A percentile compares a stretch with the other conserved stretches of the same genome.
Evolutionary conservation across 345 rosid species (phyloP).

Genomic region (Dovyalis caffra): DNA sequence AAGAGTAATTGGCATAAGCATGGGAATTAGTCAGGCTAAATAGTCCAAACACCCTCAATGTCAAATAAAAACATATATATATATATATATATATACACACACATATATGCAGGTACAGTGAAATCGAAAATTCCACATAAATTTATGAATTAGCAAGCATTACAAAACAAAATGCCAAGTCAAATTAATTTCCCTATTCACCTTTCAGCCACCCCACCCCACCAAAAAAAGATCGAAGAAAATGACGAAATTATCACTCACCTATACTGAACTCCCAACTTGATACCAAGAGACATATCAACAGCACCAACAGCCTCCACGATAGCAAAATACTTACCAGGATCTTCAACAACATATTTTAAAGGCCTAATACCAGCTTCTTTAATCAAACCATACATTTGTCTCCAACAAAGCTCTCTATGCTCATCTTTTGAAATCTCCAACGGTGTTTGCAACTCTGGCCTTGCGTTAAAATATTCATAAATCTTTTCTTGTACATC

Average conservation of each 20-base stretch:
- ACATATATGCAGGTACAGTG: not conserved
- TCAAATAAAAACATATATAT: not conserved
- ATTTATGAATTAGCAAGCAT: not conserved
- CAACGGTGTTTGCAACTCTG: conserved; percentile 83
- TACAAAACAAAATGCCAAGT: not conserved
- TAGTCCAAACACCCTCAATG: not conserved
- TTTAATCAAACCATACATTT: conserved; percentile 62
- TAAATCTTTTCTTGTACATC: conserved; percentile 75
- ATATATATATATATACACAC: no score
- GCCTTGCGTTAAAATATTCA: conserved; percentile 61
- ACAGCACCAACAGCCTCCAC: conserved; percentile 81
- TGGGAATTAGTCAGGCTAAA: not conserved
- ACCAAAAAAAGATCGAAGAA: not conserved
- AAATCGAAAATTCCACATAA: not conserved
- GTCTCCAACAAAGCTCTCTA: conserved; percentile 87
- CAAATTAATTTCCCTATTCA: not conserved
- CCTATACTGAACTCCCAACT: conserved; percentile 97
- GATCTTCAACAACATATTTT: conserved; percentile 67
- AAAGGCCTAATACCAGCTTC: conserved; percentile 84
- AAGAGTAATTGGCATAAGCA: not conserved
- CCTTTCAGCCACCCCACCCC: not conserved
- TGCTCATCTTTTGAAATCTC: conserved; percentile 81
- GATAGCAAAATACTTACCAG: conserved; percentile 75
- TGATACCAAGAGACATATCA: conserved; percentile 91
- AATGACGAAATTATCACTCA: conserved; percentile 5